A percentile compares a stretch with the other conserved stretches of the same genome.
phyloP scores from a whole-genome alignment of 2,329 filamentous ascomycete species.

The Fonsecaea pedrosoi region DNA sequence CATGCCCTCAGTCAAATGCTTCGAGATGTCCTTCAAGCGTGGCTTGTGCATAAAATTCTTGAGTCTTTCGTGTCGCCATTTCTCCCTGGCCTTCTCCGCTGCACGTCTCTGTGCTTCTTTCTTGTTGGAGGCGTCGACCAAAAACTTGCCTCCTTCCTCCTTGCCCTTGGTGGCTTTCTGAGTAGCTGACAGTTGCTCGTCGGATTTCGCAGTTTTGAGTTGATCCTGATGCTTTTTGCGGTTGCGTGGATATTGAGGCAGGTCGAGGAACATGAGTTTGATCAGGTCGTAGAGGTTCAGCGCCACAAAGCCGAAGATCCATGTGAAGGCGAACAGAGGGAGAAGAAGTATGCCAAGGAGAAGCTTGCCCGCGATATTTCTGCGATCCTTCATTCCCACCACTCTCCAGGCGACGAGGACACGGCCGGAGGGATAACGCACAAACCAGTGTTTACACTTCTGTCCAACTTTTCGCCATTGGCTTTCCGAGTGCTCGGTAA shows the following conservation, averaged over 20 bases:
- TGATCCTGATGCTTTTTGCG: background rate
- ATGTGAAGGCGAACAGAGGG: background rate
- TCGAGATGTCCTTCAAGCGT: background rate
- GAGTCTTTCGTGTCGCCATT: background rate
- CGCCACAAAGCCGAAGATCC: background rate
- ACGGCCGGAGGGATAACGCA: background rate
- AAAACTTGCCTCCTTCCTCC: background rate
- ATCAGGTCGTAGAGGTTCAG: background rate
- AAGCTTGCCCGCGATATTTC: background rate
- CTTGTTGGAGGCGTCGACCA: background rate
- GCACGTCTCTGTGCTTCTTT: background rate
- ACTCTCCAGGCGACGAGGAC: background rate
- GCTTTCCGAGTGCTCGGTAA: background rate
- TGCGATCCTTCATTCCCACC: background rate
- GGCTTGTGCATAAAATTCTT: slow-evolving; percentile 1
- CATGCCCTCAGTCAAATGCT: background rate
- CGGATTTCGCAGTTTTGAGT: background rate
- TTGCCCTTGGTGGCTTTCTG: background rate
- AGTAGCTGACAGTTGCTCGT: background rate
- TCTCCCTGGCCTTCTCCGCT: background rate
- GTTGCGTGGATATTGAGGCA: background rate
- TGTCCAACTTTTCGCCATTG: background rate
- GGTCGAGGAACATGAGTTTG: background rate
- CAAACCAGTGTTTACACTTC: background rate
- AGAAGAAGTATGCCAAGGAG: background rate